These are phyloP conservation scores for Wakefieldia striispora DNA, from an alignment of 768 basidiomycete genomes.

Conservation along the genomic window DNA sequence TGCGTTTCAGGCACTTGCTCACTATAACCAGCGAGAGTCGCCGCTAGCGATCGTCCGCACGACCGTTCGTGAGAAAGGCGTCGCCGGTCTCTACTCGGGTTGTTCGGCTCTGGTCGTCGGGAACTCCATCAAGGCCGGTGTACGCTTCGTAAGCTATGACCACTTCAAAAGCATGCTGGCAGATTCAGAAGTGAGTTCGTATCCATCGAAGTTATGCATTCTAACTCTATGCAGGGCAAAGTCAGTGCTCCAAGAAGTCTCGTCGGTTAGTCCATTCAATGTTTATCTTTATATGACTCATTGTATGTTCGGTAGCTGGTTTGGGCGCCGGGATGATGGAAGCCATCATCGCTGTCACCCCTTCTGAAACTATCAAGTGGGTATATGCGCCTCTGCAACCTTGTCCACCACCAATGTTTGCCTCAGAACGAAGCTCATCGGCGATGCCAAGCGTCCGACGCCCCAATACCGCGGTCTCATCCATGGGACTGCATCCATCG, in stretches of 20 bases:
- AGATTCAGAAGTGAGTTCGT: conserved; percentile 67
- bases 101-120: conserved; percentile 87
- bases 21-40: conserved; percentile 50
- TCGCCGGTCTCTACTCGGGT: conserved; percentile 90
- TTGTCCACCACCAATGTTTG: background rate
- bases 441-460: conserved; percentile 81
- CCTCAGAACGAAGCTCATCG: conserved; percentile 91
- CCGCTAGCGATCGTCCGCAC: conserved; percentile 72
- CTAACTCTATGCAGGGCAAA: conserved; percentile 65
- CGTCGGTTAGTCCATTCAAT: conserved; percentile 48
- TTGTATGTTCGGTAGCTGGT: conserved; percentile 47
- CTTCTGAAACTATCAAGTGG: conserved; percentile 97
- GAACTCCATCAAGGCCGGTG: conserved; percentile 92
- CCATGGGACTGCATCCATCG: conserved; percentile 80
- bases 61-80: conserved; percentile 72
- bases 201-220: background rate
- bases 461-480: conserved; percentile 86
- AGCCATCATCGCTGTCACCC: conserved; percentile 92
- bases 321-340: conserved; percentile 89
- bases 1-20: background rate
- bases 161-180: conserved; percentile 82
- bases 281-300: conserved; percentile 7
- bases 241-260: conserved; percentile 84
- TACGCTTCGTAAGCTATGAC: conserved; percentile 94
- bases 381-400: conserved; percentile 21